A percentile compares a stretch with the other conserved stretches of the same genome.
phyloP scores from a whole-genome alignment of 495 filamentous ascomycete genomes.

The Penicillium steckii region DNA sequence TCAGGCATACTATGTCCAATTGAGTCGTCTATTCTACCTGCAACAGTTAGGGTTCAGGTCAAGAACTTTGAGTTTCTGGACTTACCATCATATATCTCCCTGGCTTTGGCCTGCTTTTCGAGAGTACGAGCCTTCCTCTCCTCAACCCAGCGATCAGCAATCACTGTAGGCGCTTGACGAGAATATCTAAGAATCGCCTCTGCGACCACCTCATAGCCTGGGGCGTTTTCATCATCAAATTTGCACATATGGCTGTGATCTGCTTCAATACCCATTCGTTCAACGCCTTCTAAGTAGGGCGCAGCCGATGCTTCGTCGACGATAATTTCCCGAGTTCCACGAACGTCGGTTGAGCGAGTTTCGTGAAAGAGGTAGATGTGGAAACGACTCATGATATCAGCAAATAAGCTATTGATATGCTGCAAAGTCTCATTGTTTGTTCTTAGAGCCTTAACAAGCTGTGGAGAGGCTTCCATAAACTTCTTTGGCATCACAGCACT shows the following conservation, averaged over 20 bases:
- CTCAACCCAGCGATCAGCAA: slow-evolving; percentile 61
- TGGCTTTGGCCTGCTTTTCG: slow-evolving; percentile 35
- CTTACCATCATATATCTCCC: slow-evolving; percentile 39
- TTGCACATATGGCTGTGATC: slow-evolving; percentile 90
- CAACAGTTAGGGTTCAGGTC: slow-evolving; percentile 13
- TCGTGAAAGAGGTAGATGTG: slow-evolving; percentile 74
- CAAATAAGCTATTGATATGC: slow-evolving; percentile 75
- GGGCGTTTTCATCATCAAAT: slow-evolving; percentile 68
- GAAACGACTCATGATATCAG: slow-evolving; percentile 69
- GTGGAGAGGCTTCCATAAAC: slow-evolving; percentile 66
- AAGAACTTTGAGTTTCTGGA: background rate
- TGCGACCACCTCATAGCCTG: slow-evolving; percentile 72
- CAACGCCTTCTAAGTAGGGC: slow-evolving; percentile 71
- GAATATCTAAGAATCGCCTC: slow-evolving; percentile 72
- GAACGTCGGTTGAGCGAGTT: slow-evolving; percentile 63
- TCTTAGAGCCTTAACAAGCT: slow-evolving; percentile 70
- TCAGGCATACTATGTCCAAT: slow-evolving; percentile 24
- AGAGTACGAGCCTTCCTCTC: slow-evolving; percentile 56
- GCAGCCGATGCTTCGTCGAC: slow-evolving; percentile 76
- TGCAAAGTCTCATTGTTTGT: slow-evolving; percentile 78
- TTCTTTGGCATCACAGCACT: slow-evolving; percentile 66
- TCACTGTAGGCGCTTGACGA: slow-evolving; percentile 53
- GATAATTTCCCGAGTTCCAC: slow-evolving; percentile 58
- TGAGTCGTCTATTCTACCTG: slow-evolving; percentile 20
- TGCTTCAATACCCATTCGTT: slow-evolving; percentile 75